Evolutionary conservation across 306 rosid genomes (phyloP).

Genomic region (Rosa multiflora): DNA sequence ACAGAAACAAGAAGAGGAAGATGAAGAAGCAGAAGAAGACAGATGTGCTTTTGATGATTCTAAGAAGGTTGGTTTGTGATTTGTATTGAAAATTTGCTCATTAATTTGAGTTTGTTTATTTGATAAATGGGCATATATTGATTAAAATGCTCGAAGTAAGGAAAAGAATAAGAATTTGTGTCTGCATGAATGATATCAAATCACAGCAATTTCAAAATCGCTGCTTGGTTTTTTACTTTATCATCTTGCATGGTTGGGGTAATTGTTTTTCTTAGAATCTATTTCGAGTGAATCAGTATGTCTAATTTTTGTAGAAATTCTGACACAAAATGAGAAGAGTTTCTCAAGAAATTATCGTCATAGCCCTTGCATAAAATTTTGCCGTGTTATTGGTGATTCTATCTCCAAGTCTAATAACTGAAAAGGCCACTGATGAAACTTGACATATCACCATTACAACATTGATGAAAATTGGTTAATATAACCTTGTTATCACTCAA

Average conservation of each 20-base stretch:
- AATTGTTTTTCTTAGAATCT: background rate
- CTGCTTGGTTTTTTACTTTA: slow-evolving; percentile 1
- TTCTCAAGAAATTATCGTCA: background rate
- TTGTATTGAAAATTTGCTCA: slow-evolving; percentile 13
- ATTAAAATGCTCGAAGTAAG: background rate
- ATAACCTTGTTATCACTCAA: too few species aligned
- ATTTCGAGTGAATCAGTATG: background rate
- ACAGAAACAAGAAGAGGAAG: slow-evolving; percentile 16
- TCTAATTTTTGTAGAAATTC: background rate
- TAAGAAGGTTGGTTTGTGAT: slow-evolving; percentile 58
- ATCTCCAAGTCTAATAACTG: too few species aligned
- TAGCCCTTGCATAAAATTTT: too few species aligned
- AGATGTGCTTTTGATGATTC: slow-evolving; percentile 47
- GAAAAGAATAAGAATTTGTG: background rate
- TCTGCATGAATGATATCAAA: background rate
- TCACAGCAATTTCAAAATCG: background rate
- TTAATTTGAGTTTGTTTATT: background rate
- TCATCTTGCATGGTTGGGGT: too few species aligned
- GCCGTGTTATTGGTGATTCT: too few species aligned
- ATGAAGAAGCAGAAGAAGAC: slow-evolving; percentile 29
- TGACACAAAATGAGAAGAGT: background rate
- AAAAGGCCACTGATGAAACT: too few species aligned
- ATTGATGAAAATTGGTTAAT: too few species aligned
- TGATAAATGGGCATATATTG: background rate
- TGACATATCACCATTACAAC: too few species aligned